Percentiles rank a stretch among this genome's conserved stretches.
These are phyloP conservation scores for Leucaena leucocephala DNA, from an alignment of 306 rosid genomes.

Conservation along the genomic window DNA sequence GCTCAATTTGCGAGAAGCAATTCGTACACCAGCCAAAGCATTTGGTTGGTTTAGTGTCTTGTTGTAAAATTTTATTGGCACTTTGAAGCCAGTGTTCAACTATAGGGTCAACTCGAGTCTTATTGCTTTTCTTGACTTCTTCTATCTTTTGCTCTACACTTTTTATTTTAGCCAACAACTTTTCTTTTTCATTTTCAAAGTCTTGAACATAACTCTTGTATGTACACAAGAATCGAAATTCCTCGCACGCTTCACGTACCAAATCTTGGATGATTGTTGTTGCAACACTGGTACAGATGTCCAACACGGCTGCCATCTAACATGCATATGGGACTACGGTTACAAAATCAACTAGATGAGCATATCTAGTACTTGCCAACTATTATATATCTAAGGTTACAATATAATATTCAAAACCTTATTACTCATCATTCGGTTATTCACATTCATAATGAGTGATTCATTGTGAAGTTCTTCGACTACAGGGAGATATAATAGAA, in stretches of 20 bases:
- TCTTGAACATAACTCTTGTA: neutral
- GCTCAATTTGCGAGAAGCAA: neutral
- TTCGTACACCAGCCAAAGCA: constrained; percentile 11
- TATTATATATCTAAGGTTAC: too few species aligned
- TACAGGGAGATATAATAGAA: too few species aligned
- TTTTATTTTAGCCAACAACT: neutral
- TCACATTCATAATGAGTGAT: too few species aligned
- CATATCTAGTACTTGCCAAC: too few species aligned
- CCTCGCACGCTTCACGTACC: neutral
- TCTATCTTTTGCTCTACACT: neutral
- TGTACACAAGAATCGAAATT: neutral
- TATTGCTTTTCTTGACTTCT: neutral
- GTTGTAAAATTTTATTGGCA: neutral
- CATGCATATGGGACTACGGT: too few species aligned
- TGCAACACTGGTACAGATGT: too few species aligned
- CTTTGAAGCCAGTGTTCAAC: neutral
- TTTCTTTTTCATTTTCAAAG: neutral
- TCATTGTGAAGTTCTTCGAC: too few species aligned
- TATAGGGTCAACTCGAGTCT: neutral
- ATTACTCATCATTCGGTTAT: neutral
- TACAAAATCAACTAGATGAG: too few species aligned
- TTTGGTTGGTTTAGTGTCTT: neutral
- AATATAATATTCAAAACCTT: neutral
- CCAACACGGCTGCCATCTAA: too few species aligned
- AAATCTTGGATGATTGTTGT: neutral